Conservation (phyloP, 1,284 basidiomycete species). For the Cryptococcus sp. region DNA sequence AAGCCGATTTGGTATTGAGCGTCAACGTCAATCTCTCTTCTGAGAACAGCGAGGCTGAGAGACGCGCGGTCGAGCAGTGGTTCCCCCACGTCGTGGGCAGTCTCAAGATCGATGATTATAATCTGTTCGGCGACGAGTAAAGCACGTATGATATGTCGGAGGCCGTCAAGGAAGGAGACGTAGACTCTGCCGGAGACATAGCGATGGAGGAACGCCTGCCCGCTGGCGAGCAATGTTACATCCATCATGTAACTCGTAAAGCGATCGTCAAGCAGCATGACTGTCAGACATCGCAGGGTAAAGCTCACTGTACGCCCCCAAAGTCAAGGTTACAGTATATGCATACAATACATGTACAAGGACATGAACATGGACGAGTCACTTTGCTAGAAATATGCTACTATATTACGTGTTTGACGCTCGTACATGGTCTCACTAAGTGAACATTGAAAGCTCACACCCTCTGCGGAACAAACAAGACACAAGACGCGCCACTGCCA, state of each 20-base stretch:
- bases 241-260: too few species aligned
- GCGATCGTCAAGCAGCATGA: too few species aligned
- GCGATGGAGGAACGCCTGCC: too few species aligned
- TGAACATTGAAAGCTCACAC: neutral
- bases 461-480: too few species aligned
- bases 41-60: conserved; percentile 27
- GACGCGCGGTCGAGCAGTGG: conserved; percentile 53
- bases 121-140: conserved; percentile 62
- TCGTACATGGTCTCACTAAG: neutral
- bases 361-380: neutral
- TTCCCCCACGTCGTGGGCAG: conserved; percentile 65
- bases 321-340: neutral
- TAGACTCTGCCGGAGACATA: too few species aligned
- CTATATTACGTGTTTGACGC: too few species aligned
- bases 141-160: neutral
- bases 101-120: conserved; percentile 70
- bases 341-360: conserved; percentile 5
- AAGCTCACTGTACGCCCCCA: too few species aligned
- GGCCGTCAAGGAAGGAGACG: too few species aligned
- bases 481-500: too few species aligned
- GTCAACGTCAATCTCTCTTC: conserved; percentile 65
- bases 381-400: neutral
- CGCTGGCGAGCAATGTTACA: too few species aligned
- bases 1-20: conserved; percentile 75
- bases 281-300: too few species aligned